Conservation (phyloP, 805 yeast genomes). For the Candida saitoana region DNA sequence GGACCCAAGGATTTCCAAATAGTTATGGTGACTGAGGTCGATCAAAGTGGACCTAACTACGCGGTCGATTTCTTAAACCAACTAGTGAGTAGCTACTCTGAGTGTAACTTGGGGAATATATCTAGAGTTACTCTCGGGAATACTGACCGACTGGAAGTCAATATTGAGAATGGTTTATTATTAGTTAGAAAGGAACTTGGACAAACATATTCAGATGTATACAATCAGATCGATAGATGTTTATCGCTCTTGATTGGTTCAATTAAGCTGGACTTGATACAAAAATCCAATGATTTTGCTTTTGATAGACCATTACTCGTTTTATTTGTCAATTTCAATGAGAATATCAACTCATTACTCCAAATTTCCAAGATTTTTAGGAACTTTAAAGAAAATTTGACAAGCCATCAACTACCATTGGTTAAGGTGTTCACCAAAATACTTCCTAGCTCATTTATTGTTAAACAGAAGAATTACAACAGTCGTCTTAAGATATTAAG, state of each 20-base stretch:
- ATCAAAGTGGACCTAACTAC: constrained; percentile 20
- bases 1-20: constrained; percentile 51
- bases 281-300: constrained; percentile 38
- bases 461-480: constrained; percentile 16
- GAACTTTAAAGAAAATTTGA: constrained; percentile 37
- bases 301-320: constrained; percentile 48
- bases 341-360: constrained; percentile 41
- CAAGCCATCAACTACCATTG: constrained; percentile 37
- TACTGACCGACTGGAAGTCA: constrained; percentile 25
- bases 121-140: constrained; percentile 27
- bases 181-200: constrained; percentile 19
- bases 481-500: constrained; percentile 24
- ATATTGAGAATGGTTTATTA: constrained; percentile 26
- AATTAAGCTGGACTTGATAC: constrained; percentile 36
- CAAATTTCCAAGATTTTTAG: constrained; percentile 46
- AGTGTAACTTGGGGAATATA: constrained; percentile 46
- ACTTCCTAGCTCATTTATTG: constrained; percentile 26
- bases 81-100: constrained; percentile 42
- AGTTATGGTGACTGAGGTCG: constrained; percentile 40
- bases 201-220: constrained; percentile 22
- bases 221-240: constrained; percentile 26
- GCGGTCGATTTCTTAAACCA: constrained; percentile 38
- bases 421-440: constrained; percentile 36
- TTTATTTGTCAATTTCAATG: constrained; percentile 45
- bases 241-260: constrained; percentile 31